Evolutionary conservation across 2,329 filamentous ascomycete genomes (phyloP).

Genomic region (Aureobasidium sp.): DNA sequence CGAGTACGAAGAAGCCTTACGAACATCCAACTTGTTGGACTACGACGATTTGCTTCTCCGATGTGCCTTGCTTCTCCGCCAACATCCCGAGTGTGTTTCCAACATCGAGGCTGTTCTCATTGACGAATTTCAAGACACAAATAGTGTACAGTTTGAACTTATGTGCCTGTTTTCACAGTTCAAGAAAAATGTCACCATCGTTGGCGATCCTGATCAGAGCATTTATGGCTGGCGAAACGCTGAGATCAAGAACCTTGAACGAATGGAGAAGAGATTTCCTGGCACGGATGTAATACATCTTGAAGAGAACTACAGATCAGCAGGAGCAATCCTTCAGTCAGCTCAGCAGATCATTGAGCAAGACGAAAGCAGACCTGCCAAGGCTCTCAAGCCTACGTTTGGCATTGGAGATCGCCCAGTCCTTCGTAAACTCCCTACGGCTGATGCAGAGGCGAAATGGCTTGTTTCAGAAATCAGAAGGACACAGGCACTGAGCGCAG

Average conservation of each 20-base stretch:
- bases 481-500: constrained; percentile 61
- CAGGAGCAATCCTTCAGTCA: constrained; percentile 70
- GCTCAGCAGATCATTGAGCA: constrained; percentile 87
- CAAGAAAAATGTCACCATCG: constrained; percentile 75
- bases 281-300: constrained; percentile 75
- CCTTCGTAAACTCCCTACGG: constrained; percentile 63
- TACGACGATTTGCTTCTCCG: constrained; percentile 87
- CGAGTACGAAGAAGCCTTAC: constrained; percentile 71
- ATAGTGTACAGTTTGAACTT: constrained; percentile 86
- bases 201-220: constrained; percentile 94
- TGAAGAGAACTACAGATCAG: constrained; percentile 92
- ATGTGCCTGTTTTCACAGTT: constrained; percentile 79
- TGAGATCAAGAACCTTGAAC: constrained; percentile 78
- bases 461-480: constrained; percentile 77
- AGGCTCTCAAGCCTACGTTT: constrained; percentile 73
- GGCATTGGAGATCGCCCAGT: constrained; percentile 72
- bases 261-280: constrained; percentile 69
- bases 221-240: constrained; percentile 95
- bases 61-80: constrained; percentile 70
- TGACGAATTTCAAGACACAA: constrained; percentile 97
- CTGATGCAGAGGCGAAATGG: constrained; percentile 75
- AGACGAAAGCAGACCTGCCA: constrained; percentile 71
- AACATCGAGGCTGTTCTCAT: constrained; percentile 90
- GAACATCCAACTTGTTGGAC: constrained; percentile 74
- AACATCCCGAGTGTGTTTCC: constrained; percentile 70